These are phyloP conservation scores for Purshia tridentata DNA, from an alignment of 306 rosid species.

Conservation along the genomic window DNA sequence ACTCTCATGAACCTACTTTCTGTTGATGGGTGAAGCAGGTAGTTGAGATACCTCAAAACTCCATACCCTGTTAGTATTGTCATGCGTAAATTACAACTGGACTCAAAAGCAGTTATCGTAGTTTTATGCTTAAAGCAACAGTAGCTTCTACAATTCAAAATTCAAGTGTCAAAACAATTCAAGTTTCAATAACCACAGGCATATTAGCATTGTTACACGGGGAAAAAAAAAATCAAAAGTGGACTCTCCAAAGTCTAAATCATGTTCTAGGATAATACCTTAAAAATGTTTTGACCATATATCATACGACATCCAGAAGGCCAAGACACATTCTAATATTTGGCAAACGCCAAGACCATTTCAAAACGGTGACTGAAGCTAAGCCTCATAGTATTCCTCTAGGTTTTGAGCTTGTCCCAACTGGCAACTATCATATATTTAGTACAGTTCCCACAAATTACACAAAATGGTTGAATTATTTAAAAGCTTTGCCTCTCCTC, in stretches of 20 bases:
- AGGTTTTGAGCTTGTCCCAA: background rate
- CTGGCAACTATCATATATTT: background rate
- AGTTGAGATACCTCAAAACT: background rate
- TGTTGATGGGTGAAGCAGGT: background rate
- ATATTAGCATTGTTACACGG: background rate
- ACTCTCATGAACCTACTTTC: background rate
- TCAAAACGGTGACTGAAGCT: background rate
- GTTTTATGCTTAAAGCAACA: background rate
- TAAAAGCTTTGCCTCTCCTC: background rate
- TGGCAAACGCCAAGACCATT: background rate
- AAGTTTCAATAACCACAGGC: background rate
- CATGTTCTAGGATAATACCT: background rate
- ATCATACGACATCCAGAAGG: background rate
- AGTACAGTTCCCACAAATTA: background rate
- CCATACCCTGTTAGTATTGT: background rate
- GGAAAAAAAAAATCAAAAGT: background rate
- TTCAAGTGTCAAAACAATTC: background rate
- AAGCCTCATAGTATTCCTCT: background rate
- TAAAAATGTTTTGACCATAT: conserved; percentile 5
- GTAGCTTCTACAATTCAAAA: conserved; percentile 2
- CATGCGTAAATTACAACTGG: conserved; percentile 3
- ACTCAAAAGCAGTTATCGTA: background rate
- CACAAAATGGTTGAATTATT: background rate
- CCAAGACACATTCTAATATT: background rate
- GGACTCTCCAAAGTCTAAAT: background rate